A percentile compares a stretch with the other conserved stretches of the same genome.
These are phyloP conservation scores for Parietaria judaica DNA, from an alignment of 306 rosid species.

Conservation along the genomic window DNA sequence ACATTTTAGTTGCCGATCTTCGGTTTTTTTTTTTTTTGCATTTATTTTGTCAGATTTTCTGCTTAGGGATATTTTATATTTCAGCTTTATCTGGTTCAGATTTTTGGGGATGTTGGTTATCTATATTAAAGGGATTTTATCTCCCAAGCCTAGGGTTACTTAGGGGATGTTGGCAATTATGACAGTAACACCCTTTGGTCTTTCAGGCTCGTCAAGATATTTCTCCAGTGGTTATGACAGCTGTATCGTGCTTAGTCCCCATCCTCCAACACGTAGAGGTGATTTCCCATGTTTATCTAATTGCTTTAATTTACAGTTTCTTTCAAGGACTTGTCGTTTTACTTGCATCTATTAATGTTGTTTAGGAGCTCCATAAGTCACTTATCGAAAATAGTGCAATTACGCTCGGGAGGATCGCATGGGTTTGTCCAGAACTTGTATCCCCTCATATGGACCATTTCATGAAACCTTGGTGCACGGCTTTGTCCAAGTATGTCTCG, in stretches of 20 bases:
- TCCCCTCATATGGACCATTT: conserved; percentile 98
- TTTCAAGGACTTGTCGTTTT: conserved; percentile 15
- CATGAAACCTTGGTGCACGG: conserved; percentile 95
- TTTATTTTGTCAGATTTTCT: too few relatives aligned
- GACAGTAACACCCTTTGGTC: conserved; percentile 11
- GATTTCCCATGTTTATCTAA: conserved; percentile 15
- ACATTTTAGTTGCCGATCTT: too few relatives aligned
- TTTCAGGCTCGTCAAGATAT: conserved; percentile 88
- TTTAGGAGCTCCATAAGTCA: conserved; percentile 79
- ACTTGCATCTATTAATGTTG: conserved; percentile 24
- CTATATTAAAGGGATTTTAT: too few relatives aligned
- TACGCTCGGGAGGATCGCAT: conserved; percentile 95
- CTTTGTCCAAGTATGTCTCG: conserved; percentile 64
- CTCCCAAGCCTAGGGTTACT: too few relatives aligned
- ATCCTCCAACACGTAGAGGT: conserved; percentile 90
- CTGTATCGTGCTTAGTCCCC: conserved; percentile 78
- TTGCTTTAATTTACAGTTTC: conserved; percentile 1
- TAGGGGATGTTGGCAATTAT: too few relatives aligned
- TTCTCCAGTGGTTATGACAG: conserved; percentile 71
- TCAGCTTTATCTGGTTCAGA: too few relatives aligned
- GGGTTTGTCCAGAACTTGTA: conserved; percentile 96
- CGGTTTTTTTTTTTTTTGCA: too few relatives aligned
- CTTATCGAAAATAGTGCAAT: conserved; percentile 93
- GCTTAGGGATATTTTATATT: too few relatives aligned
- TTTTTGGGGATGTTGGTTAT: too few relatives aligned